Evolutionary conservation across 495 filamentous ascomycete species (phyloP), one percentile per base, ranked within the genome.

Genomic region (Astrothelium subdiscretum): DNA sequence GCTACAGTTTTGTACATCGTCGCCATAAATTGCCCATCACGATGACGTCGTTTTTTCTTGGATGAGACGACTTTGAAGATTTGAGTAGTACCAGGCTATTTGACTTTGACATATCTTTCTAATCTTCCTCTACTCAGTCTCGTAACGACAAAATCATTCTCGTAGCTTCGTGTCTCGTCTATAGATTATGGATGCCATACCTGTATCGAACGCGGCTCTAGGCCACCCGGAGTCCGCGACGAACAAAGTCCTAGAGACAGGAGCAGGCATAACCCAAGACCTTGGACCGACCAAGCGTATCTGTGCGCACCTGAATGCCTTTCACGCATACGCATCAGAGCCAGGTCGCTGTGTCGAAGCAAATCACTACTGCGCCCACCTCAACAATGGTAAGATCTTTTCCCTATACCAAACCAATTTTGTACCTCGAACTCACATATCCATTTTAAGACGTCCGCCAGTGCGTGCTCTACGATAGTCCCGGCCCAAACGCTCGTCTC

Each of bases 231-330:
- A 81, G 4, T 77, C 80, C 18, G 68, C 70, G 57, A 86, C 82
- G 69, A 84, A 80, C 69, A 75, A 74, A 35, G 68, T 89, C 11
- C 80, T 91, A 27, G 86, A 89, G 66, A 83, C 83, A 5, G 87
- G 83, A 29, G 85, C 89, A 2, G 63, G 77, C 13, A 66, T 82
- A 62, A 76, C 80, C 38, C 73, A 88, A 76, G 78, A 87, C 65
- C 90, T 95, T 71, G 75, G 77, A 0, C 91, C 91, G 0, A 68
- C 88, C 29, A 87, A 90, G 63, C 81, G 81, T 59, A 83, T 95
- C 65, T 95, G 92, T 73, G 90, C 87, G 2, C 86, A 90, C 70
- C 79, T 95, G 31, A 90, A 94, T 70, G 91, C 90, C 57, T 92
- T 90, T 75, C 91, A 95, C 73, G 81, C 84, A 62, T 92, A 92